Percentiles rank a stretch among this genome's conserved stretches.
Conservation (phyloP, 306 rosid species). For the Pyrus bretschneideri region DNA sequence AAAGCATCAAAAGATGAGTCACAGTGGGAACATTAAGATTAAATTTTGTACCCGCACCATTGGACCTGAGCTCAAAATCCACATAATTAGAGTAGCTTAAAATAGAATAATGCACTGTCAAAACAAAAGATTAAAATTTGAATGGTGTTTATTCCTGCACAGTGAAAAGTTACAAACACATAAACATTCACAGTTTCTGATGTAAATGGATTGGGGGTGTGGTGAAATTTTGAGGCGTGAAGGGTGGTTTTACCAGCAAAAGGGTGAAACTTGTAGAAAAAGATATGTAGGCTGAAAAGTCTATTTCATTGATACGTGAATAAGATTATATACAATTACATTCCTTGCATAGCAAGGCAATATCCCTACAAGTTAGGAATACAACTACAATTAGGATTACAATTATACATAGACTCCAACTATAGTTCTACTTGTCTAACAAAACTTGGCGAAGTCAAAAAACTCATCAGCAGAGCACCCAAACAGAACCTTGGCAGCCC, state of each 20-base stretch:
- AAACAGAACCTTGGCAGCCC: slow-evolving; percentile 54
- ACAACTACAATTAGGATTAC: no score
- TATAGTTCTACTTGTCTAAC: no score
- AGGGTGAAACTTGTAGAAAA: slow-evolving; percentile 30
- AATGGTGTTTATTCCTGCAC: not conserved
- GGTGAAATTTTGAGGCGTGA: not conserved
- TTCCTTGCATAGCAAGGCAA: no score
- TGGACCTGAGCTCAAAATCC: no score
- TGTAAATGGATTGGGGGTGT: not conserved
- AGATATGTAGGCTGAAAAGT: no score
- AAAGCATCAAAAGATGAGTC: not conserved
- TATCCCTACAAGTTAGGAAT: no score
- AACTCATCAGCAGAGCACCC: slow-evolving; percentile 78
- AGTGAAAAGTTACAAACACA: not conserved
- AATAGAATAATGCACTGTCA: no score
- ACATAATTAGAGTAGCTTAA: no score
- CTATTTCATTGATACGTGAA: no score
- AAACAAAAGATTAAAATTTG: not conserved
- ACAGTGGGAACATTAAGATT: not conserved
- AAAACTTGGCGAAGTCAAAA: slow-evolving; percentile 51
- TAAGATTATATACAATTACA: no score
- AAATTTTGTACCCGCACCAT: no score
- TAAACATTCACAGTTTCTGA: not conserved
- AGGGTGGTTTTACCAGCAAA: slow-evolving; percentile 35
- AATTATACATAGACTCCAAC: no score